A percentile compares a stretch with the other conserved stretches of the same genome.
Evolutionary conservation across 257 asterid genomes (phyloP).

Genomic region (Plantago elongata): DNA sequence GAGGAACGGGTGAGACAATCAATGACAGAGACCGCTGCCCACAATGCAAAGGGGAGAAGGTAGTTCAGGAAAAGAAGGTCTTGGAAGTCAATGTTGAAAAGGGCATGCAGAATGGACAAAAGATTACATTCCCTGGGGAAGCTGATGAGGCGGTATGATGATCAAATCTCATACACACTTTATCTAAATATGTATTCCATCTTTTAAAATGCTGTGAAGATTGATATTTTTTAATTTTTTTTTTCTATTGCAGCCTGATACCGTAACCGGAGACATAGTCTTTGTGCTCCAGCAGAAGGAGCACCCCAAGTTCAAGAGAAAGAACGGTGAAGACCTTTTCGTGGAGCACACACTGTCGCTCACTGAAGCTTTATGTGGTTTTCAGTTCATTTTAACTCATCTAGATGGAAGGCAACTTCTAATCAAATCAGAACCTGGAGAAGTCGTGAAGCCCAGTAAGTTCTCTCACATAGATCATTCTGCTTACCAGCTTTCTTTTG

Average conservation of each 20-base stretch:
- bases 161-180: not conserved
- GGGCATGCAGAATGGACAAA: conserved; percentile 54
- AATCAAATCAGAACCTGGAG: conserved; percentile 42
- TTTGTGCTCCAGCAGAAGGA: conserved; percentile 55
- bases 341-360: conserved; percentile 38
- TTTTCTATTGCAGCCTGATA: conserved; percentile 40
- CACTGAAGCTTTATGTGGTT: conserved; percentile 48
- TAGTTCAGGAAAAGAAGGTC: conserved; percentile 49
- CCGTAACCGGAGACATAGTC: conserved; percentile 50
- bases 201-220: not conserved
- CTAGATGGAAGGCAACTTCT: conserved; percentile 50
- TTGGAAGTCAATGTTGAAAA: conserved; percentile 54
- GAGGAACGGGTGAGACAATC: conserved; percentile 52
- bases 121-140: conserved; percentile 48
- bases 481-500: no score
- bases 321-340: conserved; percentile 42
- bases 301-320: conserved; percentile 46
- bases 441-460: conserved; percentile 55
- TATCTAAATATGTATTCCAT: not conserved
- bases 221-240: no score
- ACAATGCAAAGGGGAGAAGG: conserved; percentile 55
- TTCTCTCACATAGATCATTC: no score
- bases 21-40: conserved; percentile 44
- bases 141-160: conserved; percentile 51
- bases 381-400: conserved; percentile 43